Conservation (phyloP, 345 rosid genomes). For the Populus simonii region DNA sequence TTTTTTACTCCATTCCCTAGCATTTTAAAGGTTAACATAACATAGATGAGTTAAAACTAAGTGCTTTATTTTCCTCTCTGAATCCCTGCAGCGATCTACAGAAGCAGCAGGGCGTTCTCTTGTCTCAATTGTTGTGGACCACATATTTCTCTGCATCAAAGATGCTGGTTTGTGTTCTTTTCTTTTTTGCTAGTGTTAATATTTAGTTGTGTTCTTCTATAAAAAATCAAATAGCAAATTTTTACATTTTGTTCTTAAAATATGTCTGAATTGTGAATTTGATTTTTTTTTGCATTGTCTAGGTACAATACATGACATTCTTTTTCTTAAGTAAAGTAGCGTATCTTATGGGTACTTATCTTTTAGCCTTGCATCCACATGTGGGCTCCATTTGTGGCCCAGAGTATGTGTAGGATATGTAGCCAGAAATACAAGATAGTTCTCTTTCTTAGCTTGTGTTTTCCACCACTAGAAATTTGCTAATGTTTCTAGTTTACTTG, state of each 20-base stretch:
- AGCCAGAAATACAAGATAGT: neutral
- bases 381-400: neutral
- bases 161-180: conserved; percentile 72
- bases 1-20: neutral
- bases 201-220: neutral
- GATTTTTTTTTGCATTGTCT: neutral
- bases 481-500: conserved; percentile 28
- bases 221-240: neutral
- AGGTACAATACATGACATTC: neutral
- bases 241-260: neutral
- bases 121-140: conserved; percentile 90
- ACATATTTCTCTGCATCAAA: conserved; percentile 89
- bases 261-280: neutral
- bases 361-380: neutral
- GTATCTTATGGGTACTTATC: neutral
- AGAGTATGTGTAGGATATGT: neutral
- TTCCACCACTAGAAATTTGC: neutral
- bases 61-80: conserved; percentile 24
- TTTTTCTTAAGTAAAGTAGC: neutral
- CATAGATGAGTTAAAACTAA: conserved; percentile 5
- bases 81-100: conserved; percentile 52
- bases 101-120: conserved; percentile 95
- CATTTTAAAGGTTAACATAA: conserved; percentile 2
- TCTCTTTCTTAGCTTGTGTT: neutral
- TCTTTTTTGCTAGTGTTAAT: neutral